Base-by-base conservation (phyloP, 1,139 yeast genomes). In the Sugiyamaella grinbergsii region DNA sequence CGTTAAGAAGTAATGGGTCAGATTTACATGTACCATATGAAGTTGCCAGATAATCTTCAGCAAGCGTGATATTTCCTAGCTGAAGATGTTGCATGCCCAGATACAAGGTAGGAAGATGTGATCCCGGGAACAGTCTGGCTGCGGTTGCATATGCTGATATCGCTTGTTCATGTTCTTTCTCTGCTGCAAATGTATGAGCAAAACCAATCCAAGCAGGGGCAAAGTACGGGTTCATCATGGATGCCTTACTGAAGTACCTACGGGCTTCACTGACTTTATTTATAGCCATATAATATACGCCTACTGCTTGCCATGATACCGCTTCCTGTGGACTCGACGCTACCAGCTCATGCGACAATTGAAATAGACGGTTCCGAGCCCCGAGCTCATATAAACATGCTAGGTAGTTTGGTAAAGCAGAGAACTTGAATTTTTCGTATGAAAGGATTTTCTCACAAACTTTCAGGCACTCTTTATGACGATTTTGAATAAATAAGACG, bases 171-270 rank as follows among this genome's bases (percentile, higher is more conserved):
- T 94, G 98, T 69, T 94, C 99, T 7, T 97, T 96, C 67, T 94
- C 98, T 1, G 88, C 85, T 0, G 97, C 97, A 77, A 90, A 94
- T 0, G 98, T 91, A 65, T 93, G 98, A 0, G 98, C 98, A 73
- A 94, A 94, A 1, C 98, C 98, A 43, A 94, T 83, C 98, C 98
- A 94, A 0, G 98, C 96, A 50, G 88, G 94, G 0, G 95, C 95
- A 71, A 88, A 90, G 59, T 85, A 87, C 0, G 98, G 96, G 60
- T 89, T 85, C 58, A 91, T 70, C 59, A 90, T 76, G 0, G 98
- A 89, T 0, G 98, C 93, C 66, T 89, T 91, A 51, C 94, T 83
- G 68, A 91, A 94, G 65, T 80, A 89, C 57, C 86, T 79, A 51
- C 98, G 75, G 0, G 98, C 96, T 59, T 91, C 98, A 5, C 82